These are phyloP conservation scores for Suillus discolor DNA, from an alignment of 768 basidiomycete genomes.

Conservation along the genomic window DNA sequence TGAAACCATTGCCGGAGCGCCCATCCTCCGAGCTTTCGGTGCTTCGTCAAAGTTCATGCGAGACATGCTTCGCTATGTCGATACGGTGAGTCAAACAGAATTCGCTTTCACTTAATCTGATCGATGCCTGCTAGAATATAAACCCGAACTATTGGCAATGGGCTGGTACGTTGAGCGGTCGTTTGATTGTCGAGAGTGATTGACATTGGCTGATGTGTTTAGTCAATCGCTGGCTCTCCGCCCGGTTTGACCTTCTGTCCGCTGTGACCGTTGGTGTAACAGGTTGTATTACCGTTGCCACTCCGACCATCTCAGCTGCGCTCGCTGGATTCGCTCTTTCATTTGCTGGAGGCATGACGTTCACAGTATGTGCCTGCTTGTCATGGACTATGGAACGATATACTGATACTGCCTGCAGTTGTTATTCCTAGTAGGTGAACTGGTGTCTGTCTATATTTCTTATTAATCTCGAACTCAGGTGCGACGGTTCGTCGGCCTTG, in stretches of 20 bases:
- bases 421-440: conserved; percentile 54
- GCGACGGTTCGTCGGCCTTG: conserved; percentile 81
- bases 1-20: conserved; percentile 52
- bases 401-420: conserved; percentile 40
- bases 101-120: conserved; percentile 3
- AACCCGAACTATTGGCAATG: conserved; percentile 92
- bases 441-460: background rate
- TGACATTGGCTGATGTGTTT: conserved; percentile 13
- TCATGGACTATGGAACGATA: background rate
- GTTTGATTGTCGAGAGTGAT: background rate
- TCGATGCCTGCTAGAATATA: conserved; percentile 41
- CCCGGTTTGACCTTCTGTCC: conserved; percentile 84
- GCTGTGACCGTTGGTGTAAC: conserved; percentile 73
- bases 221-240: conserved; percentile 92
- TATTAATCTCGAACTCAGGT: conserved; percentile 40
- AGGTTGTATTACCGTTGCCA: conserved; percentile 63
- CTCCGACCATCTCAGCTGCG: conserved; percentile 75
- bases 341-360: conserved; percentile 77
- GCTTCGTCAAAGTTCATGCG: conserved; percentile 84
- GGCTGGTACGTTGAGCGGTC: conserved; percentile 56
- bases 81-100: conserved; percentile 56
- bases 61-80: conserved; percentile 82
- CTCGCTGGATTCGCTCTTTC: conserved; percentile 86
- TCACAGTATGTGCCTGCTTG: conserved; percentile 49
- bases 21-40: conserved; percentile 80